Base-by-base conservation (phyloP, 352 stramenopile species). In the Pythium folliculosum region DNA sequence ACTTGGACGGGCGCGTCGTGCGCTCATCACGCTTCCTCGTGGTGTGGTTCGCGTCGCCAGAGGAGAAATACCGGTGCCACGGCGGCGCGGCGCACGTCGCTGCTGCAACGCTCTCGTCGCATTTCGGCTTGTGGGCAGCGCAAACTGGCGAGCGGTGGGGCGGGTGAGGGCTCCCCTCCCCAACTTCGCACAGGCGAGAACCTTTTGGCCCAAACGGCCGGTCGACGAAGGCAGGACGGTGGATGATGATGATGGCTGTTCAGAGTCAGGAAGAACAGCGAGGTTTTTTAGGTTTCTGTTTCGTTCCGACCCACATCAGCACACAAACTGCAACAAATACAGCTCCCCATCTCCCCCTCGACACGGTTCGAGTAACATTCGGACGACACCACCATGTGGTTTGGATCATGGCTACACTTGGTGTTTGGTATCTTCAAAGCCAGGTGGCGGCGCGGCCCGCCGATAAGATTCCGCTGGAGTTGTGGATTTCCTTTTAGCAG, bases 41-140 rank as follows among this genome's bases (percentile, higher is more conserved):
- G 12, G 17, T 64, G 40, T 52, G 27, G 45, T 66, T 22, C 8
- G 38, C 43, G 30, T 62, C 27, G 49, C 13, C 43, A 63, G 21
- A 71, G 37, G 59, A n/a, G 2, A 44, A 58, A 27, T 51, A 44
- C 8, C 10, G 21, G 17, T 49, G 22, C 12, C 49, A 23, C n/a
- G 19, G 10, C 32, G 25, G 22, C 19, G n/a, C 14, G 16, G 30
- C 48, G 48, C 43, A 14, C 13, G 64, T 3, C 19, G 22, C 23
- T 14, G 49, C 9, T 27, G 30, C 64, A 13, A 22, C 27, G 22
- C 37, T 52, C n/a, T 44, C 38, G 38, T 48, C 40, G 56, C 64
- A 71, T 71, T 66, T 65, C 21, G 32, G 47, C 23, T 61, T 71
- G 64, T 66, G 64, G 47, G 49, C 64, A 56, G 64, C 27, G 52